Conservation (phyloP, 441 rosid genomes). For the Euphorbia celastroides region DNA sequence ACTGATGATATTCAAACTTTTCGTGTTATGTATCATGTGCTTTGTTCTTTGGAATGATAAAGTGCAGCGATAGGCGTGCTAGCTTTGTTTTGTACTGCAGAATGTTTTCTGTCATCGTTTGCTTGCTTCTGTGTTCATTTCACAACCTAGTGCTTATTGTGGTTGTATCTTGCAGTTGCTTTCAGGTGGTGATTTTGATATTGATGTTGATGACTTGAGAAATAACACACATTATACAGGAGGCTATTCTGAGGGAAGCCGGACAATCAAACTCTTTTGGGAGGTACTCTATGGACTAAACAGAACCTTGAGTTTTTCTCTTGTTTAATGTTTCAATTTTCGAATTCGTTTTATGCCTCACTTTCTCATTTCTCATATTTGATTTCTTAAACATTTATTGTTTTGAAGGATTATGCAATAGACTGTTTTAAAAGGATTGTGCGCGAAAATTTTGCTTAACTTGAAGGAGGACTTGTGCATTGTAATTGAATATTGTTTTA, state of each 20-base stretch:
- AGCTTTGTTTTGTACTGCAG: background rate
- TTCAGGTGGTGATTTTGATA: conserved; percentile 95
- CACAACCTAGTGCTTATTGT: conserved; percentile 18
- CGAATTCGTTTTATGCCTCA: background rate
- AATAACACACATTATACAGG: conserved; percentile 84
- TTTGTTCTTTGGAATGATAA: background rate
- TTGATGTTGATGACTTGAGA: conserved; percentile 85
- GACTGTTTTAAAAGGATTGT: conserved; percentile 10
- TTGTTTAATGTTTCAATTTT: background rate
- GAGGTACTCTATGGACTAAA: conserved; percentile 69
- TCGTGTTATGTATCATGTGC: background rate
- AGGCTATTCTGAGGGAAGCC: conserved; percentile 90
- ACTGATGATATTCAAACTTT: no score
- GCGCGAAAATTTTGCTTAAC: background rate
- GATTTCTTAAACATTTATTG: background rate
- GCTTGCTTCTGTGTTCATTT: background rate
- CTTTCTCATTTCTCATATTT: background rate
- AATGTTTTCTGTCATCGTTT: conserved; percentile 10
- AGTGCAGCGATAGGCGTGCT: background rate
- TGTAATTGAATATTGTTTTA: background rate
- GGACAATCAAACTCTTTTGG: conserved; percentile 88
- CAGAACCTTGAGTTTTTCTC: conserved; percentile 11
- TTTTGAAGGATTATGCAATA: conserved; percentile 5
- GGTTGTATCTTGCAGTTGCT: conserved; percentile 60
- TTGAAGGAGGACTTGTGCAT: background rate